Percentiles rank a stretch among this genome's conserved stretches.
phyloP scores from a whole-genome alignment of 352 stramenopile species.

The Phytopythium montanum region DNA sequence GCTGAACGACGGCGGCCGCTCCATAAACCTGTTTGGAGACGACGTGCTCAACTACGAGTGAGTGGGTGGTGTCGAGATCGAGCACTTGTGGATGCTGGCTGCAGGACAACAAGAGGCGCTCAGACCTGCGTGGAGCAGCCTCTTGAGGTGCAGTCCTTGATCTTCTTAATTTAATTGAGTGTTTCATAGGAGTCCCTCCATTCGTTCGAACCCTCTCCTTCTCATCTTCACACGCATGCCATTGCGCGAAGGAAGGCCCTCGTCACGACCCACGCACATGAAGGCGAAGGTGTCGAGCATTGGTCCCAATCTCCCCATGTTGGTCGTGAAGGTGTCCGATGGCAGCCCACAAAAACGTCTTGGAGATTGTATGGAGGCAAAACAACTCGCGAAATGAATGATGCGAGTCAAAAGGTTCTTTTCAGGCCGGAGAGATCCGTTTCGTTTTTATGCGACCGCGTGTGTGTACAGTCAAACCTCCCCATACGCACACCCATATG shows the following conservation, averaged over 20 bases:
- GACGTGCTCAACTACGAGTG: conserved; percentile 58
- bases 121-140: no score
- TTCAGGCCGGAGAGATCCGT: background rate
- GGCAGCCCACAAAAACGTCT: background rate
- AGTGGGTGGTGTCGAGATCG: no score
- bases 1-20: conserved; percentile 52
- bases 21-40: conserved; percentile 57
- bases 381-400: background rate
- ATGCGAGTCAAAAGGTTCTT: no score
- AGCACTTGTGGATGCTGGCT: no score
- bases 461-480: no score
- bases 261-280: no score
- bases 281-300: background rate
- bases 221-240: background rate
- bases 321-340: background rate
- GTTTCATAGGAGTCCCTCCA: background rate
- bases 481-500: no score
- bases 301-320: background rate
- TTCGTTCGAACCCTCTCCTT: background rate
- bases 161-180: background rate
- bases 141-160: no score
- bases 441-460: background rate
- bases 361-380: background rate
- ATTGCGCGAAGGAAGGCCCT: no score
- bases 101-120: no score